Conservation (phyloP, 257 asterid genomes). For the Nicotiana paniculata region DNA sequence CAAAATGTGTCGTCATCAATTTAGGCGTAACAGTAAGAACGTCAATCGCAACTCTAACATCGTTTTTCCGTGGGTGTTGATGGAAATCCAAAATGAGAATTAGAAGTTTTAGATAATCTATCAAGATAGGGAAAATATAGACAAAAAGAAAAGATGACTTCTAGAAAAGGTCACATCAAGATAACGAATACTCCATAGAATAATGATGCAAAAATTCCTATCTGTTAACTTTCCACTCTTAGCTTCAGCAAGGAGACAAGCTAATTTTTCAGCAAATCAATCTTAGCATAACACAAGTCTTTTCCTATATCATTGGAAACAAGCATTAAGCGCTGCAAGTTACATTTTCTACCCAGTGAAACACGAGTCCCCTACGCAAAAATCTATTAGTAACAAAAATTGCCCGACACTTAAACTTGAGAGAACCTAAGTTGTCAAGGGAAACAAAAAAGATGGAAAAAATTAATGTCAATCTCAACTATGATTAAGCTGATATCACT, state of each 20-base stretch:
- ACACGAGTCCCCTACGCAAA: neutral
- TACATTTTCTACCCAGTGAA: neutral
- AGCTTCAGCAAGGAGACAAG: neutral
- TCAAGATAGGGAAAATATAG: neutral
- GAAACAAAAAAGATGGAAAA: neutral
- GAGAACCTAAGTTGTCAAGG: neutral
- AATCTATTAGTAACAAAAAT: neutral
- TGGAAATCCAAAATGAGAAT: neutral
- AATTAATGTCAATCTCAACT: slow-evolving; percentile 9
- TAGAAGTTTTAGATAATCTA: neutral
- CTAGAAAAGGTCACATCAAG: neutral
- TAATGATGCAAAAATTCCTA: neutral
- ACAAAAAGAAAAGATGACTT: neutral
- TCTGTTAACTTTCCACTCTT: neutral
- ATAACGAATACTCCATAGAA: neutral
- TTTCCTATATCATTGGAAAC: neutral
- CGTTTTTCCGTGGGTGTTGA: neutral
- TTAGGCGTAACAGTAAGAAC: neutral
- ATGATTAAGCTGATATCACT: slow-evolving; percentile 3
- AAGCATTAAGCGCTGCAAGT: neutral
- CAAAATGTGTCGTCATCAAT: neutral
- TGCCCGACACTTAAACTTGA: neutral
- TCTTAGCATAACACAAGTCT: neutral
- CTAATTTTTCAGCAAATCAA: neutral
- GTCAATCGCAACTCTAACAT: neutral